Evolutionary conservation across 305 asterid species (phyloP).

Genomic region (Fraxinus nigra): DNA sequence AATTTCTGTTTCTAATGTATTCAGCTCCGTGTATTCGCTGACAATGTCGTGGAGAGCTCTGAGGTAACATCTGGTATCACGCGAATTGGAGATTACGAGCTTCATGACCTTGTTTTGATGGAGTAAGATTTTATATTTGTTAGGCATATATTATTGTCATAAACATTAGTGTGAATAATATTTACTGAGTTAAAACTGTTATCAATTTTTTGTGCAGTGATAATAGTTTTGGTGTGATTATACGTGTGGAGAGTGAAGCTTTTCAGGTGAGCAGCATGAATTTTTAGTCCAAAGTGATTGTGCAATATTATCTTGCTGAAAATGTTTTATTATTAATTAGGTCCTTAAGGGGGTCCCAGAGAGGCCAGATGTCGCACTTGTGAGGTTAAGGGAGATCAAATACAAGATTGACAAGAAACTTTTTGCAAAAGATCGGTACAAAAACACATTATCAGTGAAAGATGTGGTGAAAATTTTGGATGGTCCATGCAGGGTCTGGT

Average conservation of each 20-base stretch:
- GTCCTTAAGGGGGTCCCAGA: conserved; percentile 94
- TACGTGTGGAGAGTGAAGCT: conserved; percentile 97
- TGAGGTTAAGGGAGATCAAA: conserved; percentile 86
- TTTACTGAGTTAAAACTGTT: neutral
- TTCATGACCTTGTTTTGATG: conserved; percentile 91
- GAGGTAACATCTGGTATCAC: conserved; percentile 93
- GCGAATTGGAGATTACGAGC: conserved; percentile 87
- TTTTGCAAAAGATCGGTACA: conserved; percentile 66
- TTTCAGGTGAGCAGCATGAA: conserved; percentile 58
- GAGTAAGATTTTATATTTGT: conserved; percentile 48
- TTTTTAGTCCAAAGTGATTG: conserved; percentile 7
- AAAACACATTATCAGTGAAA: conserved; percentile 76
- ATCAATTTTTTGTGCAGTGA: conserved; percentile 55
- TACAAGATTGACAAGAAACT: conserved; percentile 73
- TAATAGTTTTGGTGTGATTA: conserved; percentile 87
- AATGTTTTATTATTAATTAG: conserved; percentile 36
- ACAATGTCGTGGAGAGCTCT: conserved; percentile 91
- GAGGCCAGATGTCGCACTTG: conserved; percentile 89
- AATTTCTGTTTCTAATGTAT: conserved; percentile 12
- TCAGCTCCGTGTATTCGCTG: conserved; percentile 90
- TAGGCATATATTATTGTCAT: neutral
- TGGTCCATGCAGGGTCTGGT: conserved; percentile 84
- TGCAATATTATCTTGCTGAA: conserved; percentile 25
- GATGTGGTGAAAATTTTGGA: conserved; percentile 90
- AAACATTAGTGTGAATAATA: neutral